Percentiles rank a stretch among this genome's conserved stretches.
Evolutionary conservation across 176 grass and related monocot species (phyloP).

Genomic region (Musa schizocarpa): DNA sequence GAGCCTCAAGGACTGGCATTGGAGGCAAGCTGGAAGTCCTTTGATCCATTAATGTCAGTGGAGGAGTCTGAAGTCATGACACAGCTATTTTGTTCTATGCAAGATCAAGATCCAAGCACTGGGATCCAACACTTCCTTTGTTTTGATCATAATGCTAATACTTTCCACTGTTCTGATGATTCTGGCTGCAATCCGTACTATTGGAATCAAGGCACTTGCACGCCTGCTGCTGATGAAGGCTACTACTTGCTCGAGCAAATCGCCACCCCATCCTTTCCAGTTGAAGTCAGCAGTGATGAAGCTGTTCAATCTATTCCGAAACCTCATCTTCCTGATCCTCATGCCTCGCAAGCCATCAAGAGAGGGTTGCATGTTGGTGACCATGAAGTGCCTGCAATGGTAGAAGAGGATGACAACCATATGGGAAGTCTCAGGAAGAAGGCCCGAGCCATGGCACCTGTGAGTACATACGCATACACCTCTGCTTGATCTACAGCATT

Average conservation of each 20-base stretch:
- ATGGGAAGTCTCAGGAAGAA: conserved; percentile 36
- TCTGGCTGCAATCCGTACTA: conserved; percentile 14
- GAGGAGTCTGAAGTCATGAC: conserved; percentile 57
- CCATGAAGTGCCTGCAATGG: not conserved
- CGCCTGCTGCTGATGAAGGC: not conserved
- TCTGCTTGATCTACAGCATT: not conserved
- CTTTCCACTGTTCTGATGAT: conserved; percentile 28
- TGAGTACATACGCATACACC: conserved; percentile 10
- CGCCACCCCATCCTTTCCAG: not conserved
- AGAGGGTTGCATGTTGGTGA: conserved; percentile 19
- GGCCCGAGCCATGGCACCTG: conserved; percentile 24
- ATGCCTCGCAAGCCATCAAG: conserved; percentile 20
- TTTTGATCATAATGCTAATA: conserved; percentile 22
- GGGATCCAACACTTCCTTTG: conserved; percentile 10
- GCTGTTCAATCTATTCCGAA: conserved; percentile 1
- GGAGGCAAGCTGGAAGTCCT: conserved; percentile 33
- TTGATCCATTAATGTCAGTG: conserved; percentile 10
- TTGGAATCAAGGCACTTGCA: not conserved
- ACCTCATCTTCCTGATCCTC: not conserved
- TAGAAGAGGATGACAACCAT: conserved; percentile 10
- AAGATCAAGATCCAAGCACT: conserved; percentile 15
- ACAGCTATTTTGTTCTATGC: conserved; percentile 35
- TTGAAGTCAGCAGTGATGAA: conserved; percentile 7
- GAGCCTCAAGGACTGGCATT: conserved; percentile 40
- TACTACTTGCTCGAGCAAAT: not conserved